phyloP scores from a whole-genome alignment of 805 yeast species.

The Sugiyamaella boreocaroliniensis region DNA sequence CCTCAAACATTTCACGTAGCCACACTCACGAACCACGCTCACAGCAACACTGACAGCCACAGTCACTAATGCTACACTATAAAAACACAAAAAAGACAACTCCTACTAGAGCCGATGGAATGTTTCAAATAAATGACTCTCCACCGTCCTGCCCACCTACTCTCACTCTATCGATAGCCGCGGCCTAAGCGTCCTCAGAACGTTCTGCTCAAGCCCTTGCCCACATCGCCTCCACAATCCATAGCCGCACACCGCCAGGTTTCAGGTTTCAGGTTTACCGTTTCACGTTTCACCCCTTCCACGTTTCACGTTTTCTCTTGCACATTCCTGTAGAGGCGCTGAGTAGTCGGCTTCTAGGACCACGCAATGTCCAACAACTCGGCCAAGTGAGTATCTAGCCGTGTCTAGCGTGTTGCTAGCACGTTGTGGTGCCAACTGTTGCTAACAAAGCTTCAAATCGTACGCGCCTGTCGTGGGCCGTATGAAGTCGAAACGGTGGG shows the following conservation, averaged over 20 bases:
- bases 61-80: too few relatives aligned
- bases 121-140: too few relatives aligned
- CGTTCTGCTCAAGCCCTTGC: neutral
- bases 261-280: neutral
- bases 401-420: neutral
- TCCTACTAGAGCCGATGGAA: too few relatives aligned
- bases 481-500: slow-evolving; percentile 33
- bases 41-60: too few relatives aligned
- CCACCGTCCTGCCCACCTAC: too few relatives aligned
- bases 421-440: neutral
- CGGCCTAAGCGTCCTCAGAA: neutral
- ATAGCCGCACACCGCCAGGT: neutral
- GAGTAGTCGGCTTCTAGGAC: neutral
- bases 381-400: neutral
- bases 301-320: neutral
- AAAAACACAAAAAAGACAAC: too few relatives aligned
- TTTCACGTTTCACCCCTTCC: neutral
- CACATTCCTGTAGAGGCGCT: neutral
- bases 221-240: neutral
- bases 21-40: too few relatives aligned
- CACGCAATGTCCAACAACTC: neutral
- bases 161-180: too few relatives aligned
- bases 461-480: slow-evolving; percentile 24
- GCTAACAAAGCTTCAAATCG: slow-evolving; percentile 16
- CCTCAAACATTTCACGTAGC: too few relatives aligned